A percentile compares a stretch with the other conserved stretches of the same genome.
Evolutionary conservation across 2,329 filamentous ascomycete species (phyloP).

Genomic region (Pseudogymnoascus sp.): DNA sequence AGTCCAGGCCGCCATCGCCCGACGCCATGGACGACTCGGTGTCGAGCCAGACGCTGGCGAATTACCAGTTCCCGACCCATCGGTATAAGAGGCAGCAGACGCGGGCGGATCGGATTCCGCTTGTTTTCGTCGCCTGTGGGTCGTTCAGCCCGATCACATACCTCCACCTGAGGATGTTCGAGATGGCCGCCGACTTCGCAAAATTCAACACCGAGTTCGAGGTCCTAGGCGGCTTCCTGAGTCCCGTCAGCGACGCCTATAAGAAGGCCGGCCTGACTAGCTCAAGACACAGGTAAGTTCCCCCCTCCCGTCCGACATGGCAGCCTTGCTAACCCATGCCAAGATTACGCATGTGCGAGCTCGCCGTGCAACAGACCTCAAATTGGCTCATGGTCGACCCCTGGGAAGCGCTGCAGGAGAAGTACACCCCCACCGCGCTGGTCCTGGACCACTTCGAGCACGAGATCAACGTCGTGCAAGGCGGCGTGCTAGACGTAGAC

Average conservation of each 20-base stretch:
- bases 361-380: constrained; percentile 63
- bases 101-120: constrained; percentile 48
- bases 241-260: constrained; percentile 55
- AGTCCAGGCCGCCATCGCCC: neutral
- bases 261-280: constrained; percentile 73
- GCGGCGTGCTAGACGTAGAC: constrained; percentile 62
- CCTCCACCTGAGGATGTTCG: constrained; percentile 78
- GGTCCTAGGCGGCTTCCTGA: constrained; percentile 77
- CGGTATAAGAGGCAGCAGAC: constrained; percentile 49
- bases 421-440: constrained; percentile 81
- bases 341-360: constrained; percentile 74
- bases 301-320: neutral
- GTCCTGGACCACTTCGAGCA: constrained; percentile 87
- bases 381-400: constrained; percentile 81
- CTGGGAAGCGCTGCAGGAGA: constrained; percentile 77
- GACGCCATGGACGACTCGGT: neutral
- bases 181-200: constrained; percentile 75
- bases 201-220: constrained; percentile 72
- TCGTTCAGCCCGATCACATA: constrained; percentile 69
- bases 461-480: constrained; percentile 73
- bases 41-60: constrained; percentile 16
- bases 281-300: constrained; percentile 54
- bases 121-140: constrained; percentile 62
- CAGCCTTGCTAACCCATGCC: neutral
- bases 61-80: constrained; percentile 54